Evolutionary conservation across 23 red algal genomes (phyloP), one percentile per base, ranked within the genome.

Genomic region (Gracilaria vermiculophylla): DNA sequence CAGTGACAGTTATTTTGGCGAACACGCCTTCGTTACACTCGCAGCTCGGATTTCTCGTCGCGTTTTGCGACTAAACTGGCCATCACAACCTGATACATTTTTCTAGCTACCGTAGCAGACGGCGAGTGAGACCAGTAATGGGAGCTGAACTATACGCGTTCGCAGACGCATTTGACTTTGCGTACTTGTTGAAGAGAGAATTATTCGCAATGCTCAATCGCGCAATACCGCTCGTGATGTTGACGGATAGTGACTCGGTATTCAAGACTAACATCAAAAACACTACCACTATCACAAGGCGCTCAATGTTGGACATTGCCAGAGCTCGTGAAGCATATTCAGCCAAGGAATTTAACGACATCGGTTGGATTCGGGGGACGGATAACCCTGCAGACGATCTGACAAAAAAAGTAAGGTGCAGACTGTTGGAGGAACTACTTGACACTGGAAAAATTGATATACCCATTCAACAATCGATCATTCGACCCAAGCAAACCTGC

Each of bases 301-400:
- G 81, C n/a, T 15, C 73, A 1, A 86, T 86, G 81, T 73, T 86
- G 9, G 58, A 86, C 41, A 53, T 86, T 39, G 60, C 23, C 8
- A 31, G 62, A 73, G 61, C 62, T 13, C 25, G 55, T 13, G 81
- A 86, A 37, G 81, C 81, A 3, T 86, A 70, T 11, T 10, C 27
- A 14, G 48, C 42, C 0, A 9, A 20, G 6, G 62, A 86, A 40
- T 73, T 86, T 7, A 56, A 11, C 23, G 42, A 67, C 42, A 40
- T 86, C 47, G 81, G 81, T 1, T 27, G 47, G 57, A 58, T 72
- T 0, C 10, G 47, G 23, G 36, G 53, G 23, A 40, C 72, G 17
- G 39, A 86, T 24, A 86, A 73, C 10, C 53, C 64, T 11, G 81
- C 81, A 8, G 62, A 69, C 12, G 60, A 16, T 33, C 23, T 86